Evolutionary conservation across 768 basidiomycete genomes (phyloP).

Genomic region (Boletus subparvulus): DNA sequence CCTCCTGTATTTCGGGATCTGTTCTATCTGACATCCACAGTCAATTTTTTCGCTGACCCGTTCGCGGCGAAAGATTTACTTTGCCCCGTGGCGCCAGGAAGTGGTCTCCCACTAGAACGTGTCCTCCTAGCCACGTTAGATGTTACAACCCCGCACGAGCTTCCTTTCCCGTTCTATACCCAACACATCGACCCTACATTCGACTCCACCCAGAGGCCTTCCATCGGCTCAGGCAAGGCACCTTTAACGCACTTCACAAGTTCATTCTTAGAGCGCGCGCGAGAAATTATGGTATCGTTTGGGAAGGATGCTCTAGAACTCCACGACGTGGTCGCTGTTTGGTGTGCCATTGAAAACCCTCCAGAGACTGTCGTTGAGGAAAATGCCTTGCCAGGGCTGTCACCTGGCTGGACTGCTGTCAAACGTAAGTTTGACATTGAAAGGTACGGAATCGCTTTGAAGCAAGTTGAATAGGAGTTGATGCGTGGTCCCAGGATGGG

Average conservation of each 20-base stretch:
- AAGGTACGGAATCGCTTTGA: constrained; percentile 41
- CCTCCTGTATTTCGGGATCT: too few species aligned
- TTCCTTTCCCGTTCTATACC: constrained; percentile 68
- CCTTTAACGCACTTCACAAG: constrained; percentile 77
- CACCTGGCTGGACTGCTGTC: constrained; percentile 55
- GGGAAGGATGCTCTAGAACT: constrained; percentile 87
- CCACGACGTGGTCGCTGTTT: constrained; percentile 87
- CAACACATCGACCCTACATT: constrained; percentile 62
- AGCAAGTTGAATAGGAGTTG: not conserved
- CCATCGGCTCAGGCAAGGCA: constrained; percentile 45
- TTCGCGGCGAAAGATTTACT: constrained; percentile 75
- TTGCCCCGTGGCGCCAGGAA: constrained; percentile 36
- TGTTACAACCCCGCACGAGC: constrained; percentile 75
- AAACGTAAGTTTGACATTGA: constrained; percentile 66
- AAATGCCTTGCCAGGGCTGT: constrained; percentile 29
- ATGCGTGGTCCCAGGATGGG: constrained; percentile 48
- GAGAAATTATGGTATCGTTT: constrained; percentile 74
- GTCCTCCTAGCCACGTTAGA: constrained; percentile 77
- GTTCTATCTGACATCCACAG: constrained; percentile 36
- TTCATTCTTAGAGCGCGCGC: constrained; percentile 70
- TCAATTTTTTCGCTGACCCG: constrained; percentile 88
- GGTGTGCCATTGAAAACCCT: constrained; percentile 79
- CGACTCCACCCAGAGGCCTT: constrained; percentile 47
- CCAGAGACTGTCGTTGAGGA: constrained; percentile 38
- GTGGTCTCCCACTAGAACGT: constrained; percentile 60